phyloP scores from a whole-genome alignment of 208 protist species.

The Trypanosoma boissoni region DNA sequence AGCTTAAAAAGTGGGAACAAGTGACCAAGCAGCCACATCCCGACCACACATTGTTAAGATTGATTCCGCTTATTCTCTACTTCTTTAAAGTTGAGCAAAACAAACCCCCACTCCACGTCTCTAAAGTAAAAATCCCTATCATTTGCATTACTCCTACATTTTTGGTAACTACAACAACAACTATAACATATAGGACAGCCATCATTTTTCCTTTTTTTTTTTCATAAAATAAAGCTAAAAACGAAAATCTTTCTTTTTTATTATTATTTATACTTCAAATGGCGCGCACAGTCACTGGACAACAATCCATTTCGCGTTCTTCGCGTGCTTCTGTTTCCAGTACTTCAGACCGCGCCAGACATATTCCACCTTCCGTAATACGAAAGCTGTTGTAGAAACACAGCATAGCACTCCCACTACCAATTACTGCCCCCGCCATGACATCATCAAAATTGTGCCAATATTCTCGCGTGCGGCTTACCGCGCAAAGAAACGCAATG shows the following conservation, averaged over 20 bases:
- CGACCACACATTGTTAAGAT: too few species aligned
- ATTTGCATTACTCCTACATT: too few species aligned
- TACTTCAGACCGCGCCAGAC: constrained; percentile 3
- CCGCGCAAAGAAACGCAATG: constrained; percentile 57
- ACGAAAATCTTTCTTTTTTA: too few species aligned
- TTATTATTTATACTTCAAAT: neutral
- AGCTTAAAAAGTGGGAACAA: too few species aligned
- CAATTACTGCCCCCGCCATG: constrained; percentile 69
- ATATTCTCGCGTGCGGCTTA: constrained; percentile 85
- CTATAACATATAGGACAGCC: neutral
- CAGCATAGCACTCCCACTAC: constrained; percentile 36
- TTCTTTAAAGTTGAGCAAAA: too few species aligned
- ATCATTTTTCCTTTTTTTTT: neutral
- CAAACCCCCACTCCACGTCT: too few species aligned
- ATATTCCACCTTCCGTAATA: constrained; percentile 1
- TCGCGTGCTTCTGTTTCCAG: neutral
- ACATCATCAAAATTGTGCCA: constrained; percentile 89
- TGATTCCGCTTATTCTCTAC: too few species aligned
- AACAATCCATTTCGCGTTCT: neutral
- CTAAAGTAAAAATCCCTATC: too few species aligned
- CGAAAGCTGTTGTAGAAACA: constrained; percentile 28
- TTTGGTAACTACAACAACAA: neutral
- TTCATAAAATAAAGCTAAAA: too few species aligned
- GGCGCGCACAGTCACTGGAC: neutral
- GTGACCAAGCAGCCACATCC: too few species aligned